Conservation (phyloP, 441 rosid genomes). For the Populus hybrid region DNA sequence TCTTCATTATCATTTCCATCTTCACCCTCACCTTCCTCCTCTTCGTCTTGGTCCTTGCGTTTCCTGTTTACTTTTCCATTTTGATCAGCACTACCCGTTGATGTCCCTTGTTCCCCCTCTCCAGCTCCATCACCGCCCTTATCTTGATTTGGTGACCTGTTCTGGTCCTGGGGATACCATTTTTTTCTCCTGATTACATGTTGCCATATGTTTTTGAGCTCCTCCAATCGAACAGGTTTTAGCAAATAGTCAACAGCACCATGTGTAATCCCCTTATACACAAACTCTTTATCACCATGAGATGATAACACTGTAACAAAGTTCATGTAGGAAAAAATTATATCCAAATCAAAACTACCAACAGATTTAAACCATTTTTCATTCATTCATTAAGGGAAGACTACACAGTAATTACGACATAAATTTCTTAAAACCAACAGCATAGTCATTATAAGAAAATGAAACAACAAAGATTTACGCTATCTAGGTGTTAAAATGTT, state of each 20-base stretch:
- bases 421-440: neutral
- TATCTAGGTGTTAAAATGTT: neutral
- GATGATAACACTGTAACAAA: conserved; percentile 78
- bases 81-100: conserved; percentile 32
- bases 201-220: conserved; percentile 51
- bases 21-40: conserved; percentile 62
- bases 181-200: conserved; percentile 44
- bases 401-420: neutral
- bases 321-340: conserved; percentile 8
- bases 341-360: conserved; percentile 3
- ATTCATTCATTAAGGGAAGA: neutral
- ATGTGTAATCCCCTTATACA: conserved; percentile 83
- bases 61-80: conserved; percentile 46
- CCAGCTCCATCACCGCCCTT: conserved; percentile 31
- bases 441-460: neutral
- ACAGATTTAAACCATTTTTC: neutral
- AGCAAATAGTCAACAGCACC: conserved; percentile 89
- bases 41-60: conserved; percentile 63
- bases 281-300: conserved; percentile 70
- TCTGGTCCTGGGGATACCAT: conserved; percentile 35
- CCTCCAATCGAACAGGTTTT: conserved; percentile 84
- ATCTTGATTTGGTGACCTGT: conserved; percentile 36
- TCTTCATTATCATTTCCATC: conserved; percentile 69
- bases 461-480: neutral
- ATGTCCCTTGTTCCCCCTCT: conserved; percentile 28